Evolutionary conservation across 257 asterid genomes (phyloP).

Genomic region (Asclepias syriaca): DNA sequence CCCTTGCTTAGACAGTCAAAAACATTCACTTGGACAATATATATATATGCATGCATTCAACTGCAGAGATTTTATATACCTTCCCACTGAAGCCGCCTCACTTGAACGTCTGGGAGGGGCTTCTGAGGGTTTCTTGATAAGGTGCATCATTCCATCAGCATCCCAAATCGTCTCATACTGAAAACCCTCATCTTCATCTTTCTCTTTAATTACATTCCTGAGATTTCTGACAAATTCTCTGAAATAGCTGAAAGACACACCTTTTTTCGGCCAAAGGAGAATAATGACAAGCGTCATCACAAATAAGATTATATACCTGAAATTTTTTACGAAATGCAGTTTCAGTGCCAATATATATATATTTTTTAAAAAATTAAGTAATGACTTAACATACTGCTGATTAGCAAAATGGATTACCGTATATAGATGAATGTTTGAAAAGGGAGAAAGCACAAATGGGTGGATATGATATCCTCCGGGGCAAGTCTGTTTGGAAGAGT

Average conservation of each 20-base stretch:
- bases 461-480: conserved; percentile 37
- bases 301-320: conserved; percentile 77
- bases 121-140: conserved; percentile 60
- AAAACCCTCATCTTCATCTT: conserved; percentile 71
- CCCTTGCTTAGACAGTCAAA: background rate
- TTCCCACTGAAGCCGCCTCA: conserved; percentile 45
- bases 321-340: conserved; percentile 17
- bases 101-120: conserved; percentile 27
- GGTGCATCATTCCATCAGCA: conserved; percentile 98
- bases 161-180: conserved; percentile 96
- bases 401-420: conserved; percentile 43
- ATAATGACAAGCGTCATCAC: conserved; percentile 51
- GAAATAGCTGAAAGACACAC: conserved; percentile 34
- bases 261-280: conserved; percentile 69
- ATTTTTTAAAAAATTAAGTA: background rate
- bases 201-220: conserved; percentile 46
- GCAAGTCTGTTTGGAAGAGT: conserved; percentile 25
- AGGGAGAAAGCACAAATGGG: conserved; percentile 90
- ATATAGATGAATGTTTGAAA: conserved; percentile 65
- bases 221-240: conserved; percentile 32
- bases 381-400: background rate
- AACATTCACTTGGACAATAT: background rate
- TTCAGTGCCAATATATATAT: background rate
- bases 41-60: too few relatives aligned
- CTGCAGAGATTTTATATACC: conserved; percentile 27